Base-by-base conservation (phyloP, 495 filamentous ascomycete species). In the Xylaria sp. region DNA sequence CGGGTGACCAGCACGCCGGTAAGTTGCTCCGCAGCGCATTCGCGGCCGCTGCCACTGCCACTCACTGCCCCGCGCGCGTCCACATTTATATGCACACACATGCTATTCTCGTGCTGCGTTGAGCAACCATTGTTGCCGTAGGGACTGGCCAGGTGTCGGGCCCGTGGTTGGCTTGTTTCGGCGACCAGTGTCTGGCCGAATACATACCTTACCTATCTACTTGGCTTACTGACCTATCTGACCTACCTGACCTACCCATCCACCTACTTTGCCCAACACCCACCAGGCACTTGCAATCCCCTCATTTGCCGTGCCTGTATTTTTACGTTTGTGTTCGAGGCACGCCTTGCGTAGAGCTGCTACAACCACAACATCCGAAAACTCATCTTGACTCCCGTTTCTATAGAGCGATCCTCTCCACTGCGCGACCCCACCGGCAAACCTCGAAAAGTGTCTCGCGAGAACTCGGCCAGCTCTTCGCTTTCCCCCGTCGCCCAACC, bases 1-100 rank as follows among this genome's bases (percentile, higher is more conserved):
- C 95, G 73, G 90, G 91, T 78, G 91, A 90, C 44, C 84, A 82
- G 35, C 90, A 89, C 78, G 83, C 85, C 76, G 90, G 91, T 93
- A 80, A 81, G 90, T 87, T 63, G 50, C 70, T 40, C 61, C 67
- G 15, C 57, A 35, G 33, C 19, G 17, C 29, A 37, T 11, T 35
- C 33, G 17, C n/a, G 2, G 37, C 57, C 57, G 21, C 43, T 21
- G 6, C n/a, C 0, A 59, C 57, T 33, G 21, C 43, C 17, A 31
- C 52, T 40, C 33, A n/a, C n/a, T n/a, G n/a, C n/a, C n/a, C n/a
- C n/a, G n/a, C 40, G 31, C 67, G 26, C 57, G 37, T 53, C 21
- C 43, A 31, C 11, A 44, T 26, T 29, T 15, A 37, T 59, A 43
- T 24, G 21, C 55, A 35, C 62, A 33, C 44, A 33, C 62, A 37